Evolutionary conservation across 208 protist genomes (phyloP), one percentile per base, ranked within the genome.

Genomic region (Blechomonas ayalai): DNA sequence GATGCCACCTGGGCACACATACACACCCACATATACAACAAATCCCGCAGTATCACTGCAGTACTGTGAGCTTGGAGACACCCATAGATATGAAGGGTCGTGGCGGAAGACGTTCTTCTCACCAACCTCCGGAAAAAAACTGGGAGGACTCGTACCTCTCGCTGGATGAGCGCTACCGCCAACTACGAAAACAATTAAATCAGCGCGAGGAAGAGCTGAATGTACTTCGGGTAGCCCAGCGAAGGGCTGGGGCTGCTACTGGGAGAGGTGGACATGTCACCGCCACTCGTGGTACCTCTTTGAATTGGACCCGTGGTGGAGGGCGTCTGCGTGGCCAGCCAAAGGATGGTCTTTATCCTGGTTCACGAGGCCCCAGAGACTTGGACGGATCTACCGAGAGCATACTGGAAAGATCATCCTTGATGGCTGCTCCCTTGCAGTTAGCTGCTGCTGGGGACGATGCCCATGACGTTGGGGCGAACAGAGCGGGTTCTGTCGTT

Each of bases 61-160:
- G n/a, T n/a, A n/a, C n/a, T n/a, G n/a, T n/a, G n/a, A n/a, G n/a
- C n/a, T n/a, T n/a, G n/a, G n/a, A n/a, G n/a, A n/a, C n/a, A n/a
- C n/a, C n/a, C n/a, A n/a, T n/a, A n/a, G n/a, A n/a, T n/a, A n/a
- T n/a, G n/a, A n/a, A n/a, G n/a, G n/a, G n/a, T n/a, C n/a, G n/a
- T n/a, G n/a, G n/a, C n/a, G n/a, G n/a, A n/a, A n/a, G n/a, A n/a
- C n/a, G n/a, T n/a, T n/a, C n/a, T n/a, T n/a, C n/a, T 2, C 55
- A 59, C 19, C 71, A 59, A 8, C 69, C 75, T 12, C 75, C 76
- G 24, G 72, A 55, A 6, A 57, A 32, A 15, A 77, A 94, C 45
- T 94, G 86, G 86, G 61, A 89, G 46, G 86, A 91, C 52, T 73
- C 71, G 2, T 95, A 78, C 52, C 79, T 79, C 45, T 50, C 47